Base-by-base conservation (phyloP, 75 land plant genomes). In the Ceratopteris richardii region DNA sequence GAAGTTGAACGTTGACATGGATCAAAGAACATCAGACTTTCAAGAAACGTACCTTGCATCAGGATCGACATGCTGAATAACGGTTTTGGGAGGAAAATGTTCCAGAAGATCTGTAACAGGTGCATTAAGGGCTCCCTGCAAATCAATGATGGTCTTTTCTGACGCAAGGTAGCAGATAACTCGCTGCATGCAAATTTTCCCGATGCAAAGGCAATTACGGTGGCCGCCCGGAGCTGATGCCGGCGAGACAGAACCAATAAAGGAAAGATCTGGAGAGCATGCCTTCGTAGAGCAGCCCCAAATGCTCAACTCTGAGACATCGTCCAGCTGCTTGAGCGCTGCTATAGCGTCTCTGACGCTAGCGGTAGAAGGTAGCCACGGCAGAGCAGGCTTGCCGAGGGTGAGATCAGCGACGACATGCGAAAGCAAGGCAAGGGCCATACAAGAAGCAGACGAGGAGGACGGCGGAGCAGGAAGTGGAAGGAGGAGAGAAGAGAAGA, bases 381-480 rank as follows among this genome's bases (percentile, higher is more conserved):
- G 60, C 48, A 85, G 65, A 5, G 88, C 51, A 33, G 94, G 89
- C 79, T 88, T 88, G 44, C 89, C 93, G 25, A 88, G 67, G 52
- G 85, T 76, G 69, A 88, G 88, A 67, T 88, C 93, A 9, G 84
- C 76, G 1, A 79, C 74, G 63, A 70, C 80, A 63, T 58, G 61
- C 3, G 78, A 43, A 50, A 78, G 65, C 51, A 79, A 63, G 63
- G 62, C 69, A 65, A 76, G 76, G 80, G 85, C 94, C 94, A 88
- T 88, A 52, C 89, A 88, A 52, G 29, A 26, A 21, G 27, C 25
- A 52, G 51, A 48, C 51, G 28, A 26, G 23, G 27, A 28, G 27
- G 29, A 26, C 6, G 14, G 54, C 6, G 23, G 27, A 14, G 27
- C 9, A 52, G 54, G 17, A 17, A 46, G 48, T 7, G 48, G 17